Percentiles rank a stretch among this genome's conserved stretches.
phyloP scores from a whole-genome alignment of 2,329 filamentous ascomycete species.

The Drechslerella coelobrocha region DNA sequence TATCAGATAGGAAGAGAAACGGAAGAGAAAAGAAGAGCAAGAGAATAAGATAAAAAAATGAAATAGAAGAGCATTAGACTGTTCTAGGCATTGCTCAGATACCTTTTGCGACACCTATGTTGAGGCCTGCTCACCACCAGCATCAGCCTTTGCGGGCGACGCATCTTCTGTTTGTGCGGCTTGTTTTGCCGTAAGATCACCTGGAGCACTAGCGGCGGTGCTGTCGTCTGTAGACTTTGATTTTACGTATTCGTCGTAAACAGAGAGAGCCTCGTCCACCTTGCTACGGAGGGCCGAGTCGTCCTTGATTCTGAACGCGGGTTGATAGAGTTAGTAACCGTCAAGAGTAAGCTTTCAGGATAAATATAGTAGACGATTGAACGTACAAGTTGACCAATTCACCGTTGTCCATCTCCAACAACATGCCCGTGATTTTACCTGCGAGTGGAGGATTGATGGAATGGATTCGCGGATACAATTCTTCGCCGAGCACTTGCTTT shows the following conservation, averaged over 20 bases:
- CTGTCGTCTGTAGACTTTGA: slow-evolving; percentile 65
- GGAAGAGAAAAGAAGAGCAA: background rate
- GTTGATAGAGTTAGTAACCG: slow-evolving; percentile 55
- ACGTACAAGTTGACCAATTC: slow-evolving; percentile 96
- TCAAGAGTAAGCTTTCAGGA: background rate
- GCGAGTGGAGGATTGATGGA: slow-evolving; percentile 92
- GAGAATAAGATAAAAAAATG: background rate
- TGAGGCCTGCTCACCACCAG: slow-evolving; percentile 17
- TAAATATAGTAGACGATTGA: background rate
- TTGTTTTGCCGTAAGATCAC: slow-evolving; percentile 9
- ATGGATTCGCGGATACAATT: slow-evolving; percentile 98
- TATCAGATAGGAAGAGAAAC: slow-evolving; percentile 4
- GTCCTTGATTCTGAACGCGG: slow-evolving; percentile 75
- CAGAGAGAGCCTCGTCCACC: slow-evolving; percentile 94
- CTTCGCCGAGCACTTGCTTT: slow-evolving; percentile 98
- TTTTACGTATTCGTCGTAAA: slow-evolving; percentile 99
- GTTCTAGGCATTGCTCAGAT: background rate
- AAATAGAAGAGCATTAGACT: background rate
- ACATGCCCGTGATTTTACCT: slow-evolving; percentile 99
- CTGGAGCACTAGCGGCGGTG: slow-evolving; percentile 1
- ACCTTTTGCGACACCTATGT: slow-evolving; percentile 14
- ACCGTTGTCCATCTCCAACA: slow-evolving; percentile 97
- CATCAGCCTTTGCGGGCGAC: slow-evolving; percentile 25
- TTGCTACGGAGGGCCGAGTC: slow-evolving; percentile 87
- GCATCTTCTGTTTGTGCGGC: slow-evolving; percentile 13